phyloP scores from a whole-genome alignment of 2,329 filamentous ascomycete genomes.

The Pseudocercospora macadamiae region DNA sequence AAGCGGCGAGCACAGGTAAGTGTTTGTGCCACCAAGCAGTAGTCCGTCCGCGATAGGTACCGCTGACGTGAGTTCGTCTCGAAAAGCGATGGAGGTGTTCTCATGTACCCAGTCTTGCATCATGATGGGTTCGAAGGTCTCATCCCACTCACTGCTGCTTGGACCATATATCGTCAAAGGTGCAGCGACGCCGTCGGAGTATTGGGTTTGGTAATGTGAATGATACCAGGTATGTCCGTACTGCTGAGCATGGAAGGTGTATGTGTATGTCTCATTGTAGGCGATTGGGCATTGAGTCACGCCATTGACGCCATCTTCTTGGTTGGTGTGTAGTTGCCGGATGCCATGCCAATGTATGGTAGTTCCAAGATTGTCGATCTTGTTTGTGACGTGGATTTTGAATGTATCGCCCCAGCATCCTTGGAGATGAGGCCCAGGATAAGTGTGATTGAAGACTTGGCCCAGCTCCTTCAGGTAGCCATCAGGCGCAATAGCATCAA shows the following conservation, averaged over 20 bases:
- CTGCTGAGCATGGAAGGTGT: constrained; percentile 41
- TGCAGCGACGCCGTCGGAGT: constrained; percentile 45
- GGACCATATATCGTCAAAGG: constrained; percentile 46
- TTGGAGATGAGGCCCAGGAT: neutral
- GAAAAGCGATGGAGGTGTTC: no score
- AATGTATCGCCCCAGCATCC: neutral
- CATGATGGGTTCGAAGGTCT: constrained; percentile 29
- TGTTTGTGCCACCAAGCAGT: no score
- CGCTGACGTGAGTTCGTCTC: no score
- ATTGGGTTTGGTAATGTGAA: constrained; percentile 44
- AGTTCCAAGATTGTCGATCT: constrained; percentile 51
- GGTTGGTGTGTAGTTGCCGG: constrained; percentile 56
- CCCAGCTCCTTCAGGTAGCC: no score
- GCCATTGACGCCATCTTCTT: constrained; percentile 53
- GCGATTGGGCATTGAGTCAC: constrained; percentile 68
- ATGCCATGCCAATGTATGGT: constrained; percentile 58
- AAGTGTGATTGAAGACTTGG: neutral
- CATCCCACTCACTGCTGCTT: constrained; percentile 43
- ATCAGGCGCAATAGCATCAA: no score
- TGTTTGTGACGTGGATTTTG: constrained; percentile 39
- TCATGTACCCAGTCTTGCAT: constrained; percentile 29
- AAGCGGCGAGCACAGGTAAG: no score
- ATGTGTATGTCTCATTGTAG: constrained; percentile 54
- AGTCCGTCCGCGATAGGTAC: no score
- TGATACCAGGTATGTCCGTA: constrained; percentile 36